Conservation (phyloP, 768 basidiomycete species). For the Ramaria rubella region DNA sequence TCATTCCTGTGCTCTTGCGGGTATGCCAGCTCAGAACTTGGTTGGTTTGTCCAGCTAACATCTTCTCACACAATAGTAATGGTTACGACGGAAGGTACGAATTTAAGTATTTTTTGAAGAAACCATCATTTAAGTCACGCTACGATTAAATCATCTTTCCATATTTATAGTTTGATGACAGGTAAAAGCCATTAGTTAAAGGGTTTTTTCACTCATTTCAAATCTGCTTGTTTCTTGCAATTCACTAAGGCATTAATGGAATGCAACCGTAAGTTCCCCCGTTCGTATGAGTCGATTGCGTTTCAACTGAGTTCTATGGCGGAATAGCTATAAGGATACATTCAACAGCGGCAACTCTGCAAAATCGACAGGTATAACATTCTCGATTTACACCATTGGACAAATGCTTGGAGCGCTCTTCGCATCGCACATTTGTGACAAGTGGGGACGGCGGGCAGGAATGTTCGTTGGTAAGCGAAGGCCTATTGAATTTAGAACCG, state of each 20-base stretch:
- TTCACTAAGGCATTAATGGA: conserved; percentile 1
- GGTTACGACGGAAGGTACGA: conserved; percentile 13
- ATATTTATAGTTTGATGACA: not conserved
- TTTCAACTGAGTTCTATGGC: not conserved
- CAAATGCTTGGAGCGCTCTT: conserved; percentile 10
- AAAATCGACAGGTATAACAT: conserved; percentile 12
- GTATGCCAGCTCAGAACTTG: not conserved
- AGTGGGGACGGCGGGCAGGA: conserved; percentile 23
- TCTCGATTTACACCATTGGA: conserved; percentile 12
- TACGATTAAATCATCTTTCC: too few relatives aligned
- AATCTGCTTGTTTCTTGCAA: too few relatives aligned
- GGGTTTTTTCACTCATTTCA: not conserved
- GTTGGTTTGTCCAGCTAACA: not conserved
- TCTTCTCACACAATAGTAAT: not conserved
- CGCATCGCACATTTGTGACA: conserved; percentile 23
- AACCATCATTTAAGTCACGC: conserved; percentile 5
- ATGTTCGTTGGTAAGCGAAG: conserved; percentile 24
- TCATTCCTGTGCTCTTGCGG: not conserved
- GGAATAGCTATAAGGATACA: not conserved
- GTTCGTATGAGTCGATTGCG: too few relatives aligned
- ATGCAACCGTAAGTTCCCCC: not conserved
- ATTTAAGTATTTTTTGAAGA: too few relatives aligned
- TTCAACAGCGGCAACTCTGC: conserved; percentile 1
- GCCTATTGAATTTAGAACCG: too few relatives aligned
- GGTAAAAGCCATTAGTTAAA: not conserved